Evolutionary conservation across 805 yeast species (phyloP).

Genomic region (Yarrowia sp.): DNA sequence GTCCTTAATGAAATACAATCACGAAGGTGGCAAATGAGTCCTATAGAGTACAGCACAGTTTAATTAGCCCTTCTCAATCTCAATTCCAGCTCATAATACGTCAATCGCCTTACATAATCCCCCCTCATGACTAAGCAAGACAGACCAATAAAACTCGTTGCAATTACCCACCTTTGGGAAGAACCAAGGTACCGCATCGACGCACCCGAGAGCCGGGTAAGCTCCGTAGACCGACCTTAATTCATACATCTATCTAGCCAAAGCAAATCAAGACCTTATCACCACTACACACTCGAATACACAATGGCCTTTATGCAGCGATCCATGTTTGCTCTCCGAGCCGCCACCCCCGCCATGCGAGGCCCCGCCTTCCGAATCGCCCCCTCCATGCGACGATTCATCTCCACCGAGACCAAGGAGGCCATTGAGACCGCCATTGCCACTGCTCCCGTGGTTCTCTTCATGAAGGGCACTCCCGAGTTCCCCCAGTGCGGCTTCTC

Average conservation of each 20-base stretch:
- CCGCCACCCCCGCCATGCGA: slow-evolving; percentile 16
- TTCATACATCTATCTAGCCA: neutral
- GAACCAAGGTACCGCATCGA: slow-evolving; percentile 1
- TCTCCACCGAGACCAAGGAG: slow-evolving; percentile 72
- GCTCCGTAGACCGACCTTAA: neutral
- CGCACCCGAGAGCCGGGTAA: slow-evolving; percentile 10
- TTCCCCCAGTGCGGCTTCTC: slow-evolving; percentile 98
- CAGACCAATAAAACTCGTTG: neutral
- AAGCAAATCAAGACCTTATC: neutral
- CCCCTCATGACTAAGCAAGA: neutral
- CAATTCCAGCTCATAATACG: no score
- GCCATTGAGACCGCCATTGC: slow-evolving; percentile 85
- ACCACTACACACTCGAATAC: neutral
- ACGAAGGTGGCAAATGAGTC: neutral
- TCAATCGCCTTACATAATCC: neutral
- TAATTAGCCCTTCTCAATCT: neutral
- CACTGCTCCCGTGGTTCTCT: slow-evolving; percentile 90
- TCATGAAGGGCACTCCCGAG: slow-evolving; percentile 98
- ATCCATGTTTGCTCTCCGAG: slow-evolving; percentile 22
- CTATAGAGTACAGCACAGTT: no score
- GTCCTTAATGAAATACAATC: no score
- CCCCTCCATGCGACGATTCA: slow-evolving; percentile 41
- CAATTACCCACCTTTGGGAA: neutral
- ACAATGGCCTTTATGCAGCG: slow-evolving; percentile 24
- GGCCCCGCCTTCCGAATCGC: slow-evolving; percentile 19